These are phyloP conservation scores for Escallonia rubra DNA, from an alignment of 129 eudicot species.

Conservation along the genomic window DNA sequence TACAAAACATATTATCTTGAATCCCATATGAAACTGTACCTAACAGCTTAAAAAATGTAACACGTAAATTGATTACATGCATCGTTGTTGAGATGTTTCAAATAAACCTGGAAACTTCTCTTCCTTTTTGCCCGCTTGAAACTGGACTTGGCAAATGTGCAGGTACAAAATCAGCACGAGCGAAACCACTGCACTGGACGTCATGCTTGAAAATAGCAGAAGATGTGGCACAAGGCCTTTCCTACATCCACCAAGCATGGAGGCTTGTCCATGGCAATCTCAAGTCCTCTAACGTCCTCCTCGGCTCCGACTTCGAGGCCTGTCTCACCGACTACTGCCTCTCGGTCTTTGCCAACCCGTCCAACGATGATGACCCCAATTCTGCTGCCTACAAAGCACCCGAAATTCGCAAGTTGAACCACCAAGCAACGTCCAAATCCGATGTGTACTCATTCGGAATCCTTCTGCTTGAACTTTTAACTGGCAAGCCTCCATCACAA, in stretches of 20 bases:
- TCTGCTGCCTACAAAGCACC: slow-evolving; percentile 67
- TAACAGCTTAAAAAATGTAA: too few species aligned
- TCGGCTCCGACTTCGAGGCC: slow-evolving; percentile 88
- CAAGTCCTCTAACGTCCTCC: slow-evolving; percentile 79
- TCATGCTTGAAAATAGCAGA: slow-evolving; percentile 92
- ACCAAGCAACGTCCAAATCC: slow-evolving; percentile 57
- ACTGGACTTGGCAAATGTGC: slow-evolving; percentile 1
- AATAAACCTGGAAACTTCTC: too few species aligned
- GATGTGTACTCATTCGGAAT: slow-evolving; percentile 89
- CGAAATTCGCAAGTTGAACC: slow-evolving; percentile 49
- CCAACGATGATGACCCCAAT: slow-evolving; percentile 24
- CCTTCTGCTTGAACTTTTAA: slow-evolving; percentile 63
- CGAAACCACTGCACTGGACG: slow-evolving; percentile 94
- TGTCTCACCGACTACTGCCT: slow-evolving; percentile 90
- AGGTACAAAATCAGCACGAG: slow-evolving; percentile 87
- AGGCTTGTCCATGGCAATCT: slow-evolving; percentile 89
- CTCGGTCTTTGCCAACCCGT: slow-evolving; percentile 29
- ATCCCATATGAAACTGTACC: too few species aligned
- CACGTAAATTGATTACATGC: too few species aligned
- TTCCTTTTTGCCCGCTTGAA: too few species aligned
- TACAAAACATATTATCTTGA: too few species aligned
- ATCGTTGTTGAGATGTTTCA: too few species aligned
- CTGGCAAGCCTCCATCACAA: slow-evolving; percentile 62
- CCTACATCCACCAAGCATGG: slow-evolving; percentile 98
- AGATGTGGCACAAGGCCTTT: slow-evolving; percentile 82